Conservation (phyloP, 2,329 filamentous ascomycete species). For the Diaporthe sp. region DNA sequence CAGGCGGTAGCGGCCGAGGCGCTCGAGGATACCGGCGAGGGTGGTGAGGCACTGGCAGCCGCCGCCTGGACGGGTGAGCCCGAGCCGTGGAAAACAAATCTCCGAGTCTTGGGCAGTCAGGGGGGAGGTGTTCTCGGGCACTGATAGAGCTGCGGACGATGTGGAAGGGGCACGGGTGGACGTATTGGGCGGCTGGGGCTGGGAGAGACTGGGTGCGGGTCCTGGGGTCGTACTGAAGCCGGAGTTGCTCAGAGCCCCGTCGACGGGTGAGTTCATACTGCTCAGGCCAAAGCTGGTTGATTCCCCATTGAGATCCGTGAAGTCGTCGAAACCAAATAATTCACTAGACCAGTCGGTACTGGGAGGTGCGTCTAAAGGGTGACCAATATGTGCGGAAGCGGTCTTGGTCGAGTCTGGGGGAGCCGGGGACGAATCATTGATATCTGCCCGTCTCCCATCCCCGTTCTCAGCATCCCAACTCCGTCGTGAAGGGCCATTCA, state of each 20-base stretch:
- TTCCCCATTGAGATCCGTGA: neutral
- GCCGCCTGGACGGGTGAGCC: neutral
- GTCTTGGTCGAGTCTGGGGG: neutral
- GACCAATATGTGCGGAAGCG: neutral
- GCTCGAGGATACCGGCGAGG: conserved; percentile 9
- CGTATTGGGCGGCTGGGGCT: conserved; percentile 2
- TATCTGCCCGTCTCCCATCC: neutral
- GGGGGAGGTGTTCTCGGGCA: neutral
- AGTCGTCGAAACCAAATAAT: neutral
- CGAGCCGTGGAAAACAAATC: neutral
- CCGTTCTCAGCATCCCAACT: neutral
- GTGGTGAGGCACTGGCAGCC: conserved; percentile 7
- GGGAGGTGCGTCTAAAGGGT: neutral
- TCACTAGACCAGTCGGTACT: conserved; percentile 16
- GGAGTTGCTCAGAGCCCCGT: neutral
- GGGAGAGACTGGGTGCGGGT: neutral
- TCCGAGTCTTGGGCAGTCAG: neutral
- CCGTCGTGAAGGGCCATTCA: neutral
- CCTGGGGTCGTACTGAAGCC: neutral
- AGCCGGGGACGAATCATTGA: neutral
- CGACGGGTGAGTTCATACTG: neutral
- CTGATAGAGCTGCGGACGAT: neutral
- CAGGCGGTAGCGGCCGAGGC: conserved; percentile 14
- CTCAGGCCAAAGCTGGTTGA: neutral
- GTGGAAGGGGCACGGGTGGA: neutral